A percentile compares a stretch with the other conserved stretches of the same genome.
Evolutionary conservation across 306 rosid genomes (phyloP).

Genomic region (Erythrophleum fordii): DNA sequence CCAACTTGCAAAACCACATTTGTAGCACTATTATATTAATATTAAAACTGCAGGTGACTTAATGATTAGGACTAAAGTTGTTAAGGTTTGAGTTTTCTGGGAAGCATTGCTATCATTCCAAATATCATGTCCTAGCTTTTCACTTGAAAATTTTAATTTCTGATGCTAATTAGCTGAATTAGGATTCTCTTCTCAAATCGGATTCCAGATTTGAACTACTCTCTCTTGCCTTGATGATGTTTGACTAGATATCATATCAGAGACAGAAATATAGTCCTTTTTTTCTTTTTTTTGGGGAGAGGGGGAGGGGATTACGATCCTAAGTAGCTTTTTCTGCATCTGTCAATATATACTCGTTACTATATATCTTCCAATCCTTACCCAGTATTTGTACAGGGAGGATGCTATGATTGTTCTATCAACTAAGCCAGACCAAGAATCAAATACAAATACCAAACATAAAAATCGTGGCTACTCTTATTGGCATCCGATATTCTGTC

Average conservation of each 20-base stretch:
- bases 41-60: not conserved
- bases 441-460: not conserved
- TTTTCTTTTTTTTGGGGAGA: no score
- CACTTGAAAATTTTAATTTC: not conserved
- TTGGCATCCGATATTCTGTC: not conserved
- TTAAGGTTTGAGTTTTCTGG: not conserved
- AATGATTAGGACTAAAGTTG: not conserved
- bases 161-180: not conserved
- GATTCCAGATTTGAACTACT: conserved; percentile 14
- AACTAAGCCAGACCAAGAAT: not conserved
- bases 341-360: not conserved
- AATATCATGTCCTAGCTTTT: conserved; percentile 13
- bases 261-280: not conserved
- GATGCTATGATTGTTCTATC: not conserved
- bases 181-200: not conserved
- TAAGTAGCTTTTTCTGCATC: not conserved
- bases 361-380: not conserved
- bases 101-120: conserved; percentile 4
- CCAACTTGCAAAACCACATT: not conserved
- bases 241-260: conserved; percentile 14
- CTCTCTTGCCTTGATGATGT: not conserved
- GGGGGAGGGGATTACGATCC: not conserved
- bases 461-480: not conserved
- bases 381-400: not conserved
- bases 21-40: not conserved